Evolutionary conservation across 2,329 filamentous ascomycete species (phyloP).

Genomic region (Bisporella sp.): DNA sequence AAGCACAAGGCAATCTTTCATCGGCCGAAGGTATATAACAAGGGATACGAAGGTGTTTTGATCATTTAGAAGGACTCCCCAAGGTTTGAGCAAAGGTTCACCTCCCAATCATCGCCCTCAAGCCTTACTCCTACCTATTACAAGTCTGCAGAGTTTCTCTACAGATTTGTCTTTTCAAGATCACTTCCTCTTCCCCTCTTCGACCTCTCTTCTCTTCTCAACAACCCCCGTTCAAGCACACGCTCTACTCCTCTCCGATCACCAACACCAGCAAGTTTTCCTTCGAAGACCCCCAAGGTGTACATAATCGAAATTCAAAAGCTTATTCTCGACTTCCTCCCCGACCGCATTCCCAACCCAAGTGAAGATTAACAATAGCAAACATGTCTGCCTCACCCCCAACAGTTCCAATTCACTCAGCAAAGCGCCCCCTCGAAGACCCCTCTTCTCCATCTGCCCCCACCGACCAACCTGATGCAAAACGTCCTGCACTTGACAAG

Average conservation of each 20-base stretch:
- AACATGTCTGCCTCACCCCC: slow-evolving; percentile 68
- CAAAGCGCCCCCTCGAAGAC: slow-evolving; percentile 94
- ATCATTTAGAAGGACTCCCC: slow-evolving; percentile 11
- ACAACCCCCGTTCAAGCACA: slow-evolving; percentile 27
- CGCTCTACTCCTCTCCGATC: slow-evolving; percentile 27
- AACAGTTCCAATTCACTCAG: slow-evolving; percentile 56
- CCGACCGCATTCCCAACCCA: slow-evolving; percentile 33
- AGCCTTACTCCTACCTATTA: slow-evolving; percentile 12
- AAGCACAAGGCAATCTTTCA: too few relatives aligned
- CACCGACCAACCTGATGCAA: slow-evolving; percentile 92
- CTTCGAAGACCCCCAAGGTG: slow-evolving; percentile 79
- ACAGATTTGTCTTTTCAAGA: slow-evolving; percentile 12
- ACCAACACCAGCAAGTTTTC: slow-evolving; percentile 84
- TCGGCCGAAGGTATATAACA: too few relatives aligned
- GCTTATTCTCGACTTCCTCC: slow-evolving; percentile 41
- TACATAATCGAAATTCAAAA: slow-evolving; percentile 64
- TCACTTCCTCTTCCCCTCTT: slow-evolving; percentile 20
- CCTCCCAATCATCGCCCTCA: slow-evolving; percentile 24
- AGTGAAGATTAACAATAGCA: slow-evolving; percentile 34
- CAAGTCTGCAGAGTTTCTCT: slow-evolving; percentile 20
- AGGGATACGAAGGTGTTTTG: slow-evolving; percentile 3
- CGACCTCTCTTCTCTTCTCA: slow-evolving; percentile 26
- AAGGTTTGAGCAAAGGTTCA: slow-evolving; percentile 26
- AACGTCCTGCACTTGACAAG: slow-evolving; percentile 94
- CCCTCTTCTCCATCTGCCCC: slow-evolving; percentile 89